Percentiles rank a stretch among this genome's conserved stretches.
Conservation (phyloP, 805 yeast genomes). For the Metschnikowia arizonensis region DNA sequence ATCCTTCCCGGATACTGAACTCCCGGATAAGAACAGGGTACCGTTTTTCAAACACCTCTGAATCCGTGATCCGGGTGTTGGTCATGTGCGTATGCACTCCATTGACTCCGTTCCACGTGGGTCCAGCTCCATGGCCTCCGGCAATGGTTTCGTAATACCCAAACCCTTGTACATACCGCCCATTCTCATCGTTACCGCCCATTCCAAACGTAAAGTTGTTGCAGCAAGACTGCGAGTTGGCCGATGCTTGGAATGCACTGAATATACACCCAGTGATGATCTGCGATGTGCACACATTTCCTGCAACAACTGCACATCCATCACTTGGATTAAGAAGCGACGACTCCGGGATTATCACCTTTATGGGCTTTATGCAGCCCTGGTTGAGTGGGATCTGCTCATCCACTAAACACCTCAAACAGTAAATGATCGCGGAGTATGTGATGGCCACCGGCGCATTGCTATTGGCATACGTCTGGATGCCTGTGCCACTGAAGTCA, state of each 20-base stretch:
- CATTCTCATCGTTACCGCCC: conserved; percentile 46
- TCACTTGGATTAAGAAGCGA: conserved; percentile 62
- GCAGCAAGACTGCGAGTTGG: conserved; percentile 95
- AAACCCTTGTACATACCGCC: conserved; percentile 26
- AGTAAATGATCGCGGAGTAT: conserved; percentile 82
- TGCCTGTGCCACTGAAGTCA: conserved; percentile 83
- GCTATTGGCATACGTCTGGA: conserved; percentile 83
- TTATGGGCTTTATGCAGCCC: conserved; percentile 82
- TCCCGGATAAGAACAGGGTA: conserved; percentile 20
- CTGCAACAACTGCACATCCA: conserved; percentile 87
- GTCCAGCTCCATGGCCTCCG: conserved; percentile 21
- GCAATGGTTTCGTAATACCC: conserved; percentile 22
- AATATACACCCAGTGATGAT: conserved; percentile 85
- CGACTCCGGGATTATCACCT: conserved; percentile 43
- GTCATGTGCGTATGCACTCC: conserved; percentile 21
- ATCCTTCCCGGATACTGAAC: conserved; percentile 14
- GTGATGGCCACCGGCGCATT: conserved; percentile 93
- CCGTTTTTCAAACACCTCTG: conserved; percentile 20
- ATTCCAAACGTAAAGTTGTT: conserved; percentile 91
- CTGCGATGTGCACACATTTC: conserved; percentile 93
- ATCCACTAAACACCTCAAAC: conserved; percentile 77
- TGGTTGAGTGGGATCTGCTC: conserved; percentile 90
- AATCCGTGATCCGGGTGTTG: conserved; percentile 20
- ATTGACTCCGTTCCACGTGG: conserved; percentile 18
- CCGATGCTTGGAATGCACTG: conserved; percentile 83